These are phyloP conservation scores for Bothriochloa decipiens DNA, from an alignment of 176 grass and related monocot species.

Conservation along the genomic window DNA sequence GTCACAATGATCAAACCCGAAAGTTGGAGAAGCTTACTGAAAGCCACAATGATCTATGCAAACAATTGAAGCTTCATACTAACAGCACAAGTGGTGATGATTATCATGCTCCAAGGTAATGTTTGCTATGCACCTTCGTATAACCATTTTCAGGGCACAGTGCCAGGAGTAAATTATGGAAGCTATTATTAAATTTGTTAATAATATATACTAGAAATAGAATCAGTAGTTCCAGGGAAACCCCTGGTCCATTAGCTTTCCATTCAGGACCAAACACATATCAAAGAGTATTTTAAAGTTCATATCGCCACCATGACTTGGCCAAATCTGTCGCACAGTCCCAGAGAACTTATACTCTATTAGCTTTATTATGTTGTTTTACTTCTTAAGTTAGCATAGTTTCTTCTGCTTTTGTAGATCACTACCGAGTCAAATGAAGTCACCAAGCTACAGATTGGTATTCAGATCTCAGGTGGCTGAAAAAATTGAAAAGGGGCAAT, in stretches of 20 bases:
- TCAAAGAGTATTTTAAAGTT: no score
- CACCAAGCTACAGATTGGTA: not conserved
- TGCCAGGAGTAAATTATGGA: not conserved
- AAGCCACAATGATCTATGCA: not conserved
- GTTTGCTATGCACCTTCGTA: not conserved
- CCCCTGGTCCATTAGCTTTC: no score
- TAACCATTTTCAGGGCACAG: no score
- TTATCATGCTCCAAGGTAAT: not conserved
- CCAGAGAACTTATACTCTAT: no score
- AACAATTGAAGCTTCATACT: not conserved
- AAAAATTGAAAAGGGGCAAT: not conserved
- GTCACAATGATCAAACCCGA: not conserved
- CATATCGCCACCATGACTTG: no score
- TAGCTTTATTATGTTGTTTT: not conserved
- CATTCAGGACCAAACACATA: no score
- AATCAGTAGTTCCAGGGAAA: no score
- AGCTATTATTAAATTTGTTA: not conserved
- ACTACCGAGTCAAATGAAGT: not conserved
- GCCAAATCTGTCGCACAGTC: no score
- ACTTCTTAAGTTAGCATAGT: not conserved
- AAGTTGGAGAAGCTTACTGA: no score
- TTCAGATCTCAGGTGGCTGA: not conserved
- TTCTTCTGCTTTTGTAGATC: not conserved
- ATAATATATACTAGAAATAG: no score
- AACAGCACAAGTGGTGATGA: not conserved